A percentile compares a stretch with the other conserved stretches of the same genome.
phyloP scores from a whole-genome alignment of 148 eudicot species.

The Cornus suecica region DNA sequence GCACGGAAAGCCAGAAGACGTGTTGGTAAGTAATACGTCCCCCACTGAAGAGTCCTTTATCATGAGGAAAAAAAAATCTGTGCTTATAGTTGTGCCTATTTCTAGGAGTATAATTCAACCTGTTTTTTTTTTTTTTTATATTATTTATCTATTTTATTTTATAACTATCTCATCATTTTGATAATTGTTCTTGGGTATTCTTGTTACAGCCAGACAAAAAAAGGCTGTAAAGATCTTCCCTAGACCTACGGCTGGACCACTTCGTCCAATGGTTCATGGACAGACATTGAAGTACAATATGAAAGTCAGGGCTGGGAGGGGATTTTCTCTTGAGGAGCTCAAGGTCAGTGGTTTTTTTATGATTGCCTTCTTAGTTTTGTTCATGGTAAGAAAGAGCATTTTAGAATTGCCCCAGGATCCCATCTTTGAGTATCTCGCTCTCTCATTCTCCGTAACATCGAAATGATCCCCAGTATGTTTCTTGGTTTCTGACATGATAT shows the following conservation, averaged over 20 bases:
- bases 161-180: too few relatives aligned
- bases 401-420: too few relatives aligned
- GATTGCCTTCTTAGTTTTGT: background rate
- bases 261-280: slow-evolving; percentile 68
- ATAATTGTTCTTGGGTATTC: too few relatives aligned
- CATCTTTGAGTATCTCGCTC: background rate
- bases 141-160: too few relatives aligned
- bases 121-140: too few relatives aligned
- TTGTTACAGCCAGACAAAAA: slow-evolving; percentile 70
- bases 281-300: slow-evolving; percentile 68
- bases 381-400: too few relatives aligned
- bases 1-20: slow-evolving; percentile 34
- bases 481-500: background rate
- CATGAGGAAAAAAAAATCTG: too few relatives aligned
- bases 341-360: slow-evolving; percentile 16
- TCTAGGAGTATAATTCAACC: too few relatives aligned
- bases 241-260: slow-evolving; percentile 47
- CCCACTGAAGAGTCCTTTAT: too few relatives aligned
- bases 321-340: slow-evolving; percentile 64
- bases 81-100: background rate
- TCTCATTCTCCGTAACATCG: background rate
- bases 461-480: background rate
- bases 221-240: slow-evolving; percentile 70
- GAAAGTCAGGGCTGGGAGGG: slow-evolving; percentile 63
- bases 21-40: slow-evolving; percentile 14